Conservation (phyloP, 192 early-diverging fungal genomes). For the Podila verticillata region DNA sequence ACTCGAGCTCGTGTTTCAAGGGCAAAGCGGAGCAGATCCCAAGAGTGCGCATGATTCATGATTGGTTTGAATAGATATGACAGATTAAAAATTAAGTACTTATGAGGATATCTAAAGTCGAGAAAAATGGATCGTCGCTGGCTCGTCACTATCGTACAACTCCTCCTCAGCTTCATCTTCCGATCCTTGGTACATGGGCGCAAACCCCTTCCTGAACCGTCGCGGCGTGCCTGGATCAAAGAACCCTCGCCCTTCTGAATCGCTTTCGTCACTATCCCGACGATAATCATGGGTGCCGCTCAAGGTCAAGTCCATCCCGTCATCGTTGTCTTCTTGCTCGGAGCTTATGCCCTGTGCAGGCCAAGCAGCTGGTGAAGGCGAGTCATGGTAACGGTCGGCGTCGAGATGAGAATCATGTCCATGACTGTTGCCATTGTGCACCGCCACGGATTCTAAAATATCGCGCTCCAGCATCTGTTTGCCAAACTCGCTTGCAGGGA, state of each 20-base stretch:
- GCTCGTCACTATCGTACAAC: constrained; percentile 46
- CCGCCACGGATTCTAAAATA: neutral
- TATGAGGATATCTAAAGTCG: neutral
- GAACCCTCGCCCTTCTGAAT: neutral
- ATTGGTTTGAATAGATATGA: no score
- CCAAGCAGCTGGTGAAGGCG: neutral
- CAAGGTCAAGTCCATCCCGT: neutral
- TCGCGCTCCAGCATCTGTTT: constrained; percentile 51
- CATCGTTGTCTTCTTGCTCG: neutral
- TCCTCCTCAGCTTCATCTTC: constrained; percentile 41
- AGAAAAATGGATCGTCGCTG: constrained; percentile 27
- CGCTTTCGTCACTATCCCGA: constrained; percentile 25
- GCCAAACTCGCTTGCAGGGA: constrained; percentile 57
- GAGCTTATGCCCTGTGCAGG: neutral
- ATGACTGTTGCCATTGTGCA: constrained; percentile 21
- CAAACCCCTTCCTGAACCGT: constrained; percentile 18
- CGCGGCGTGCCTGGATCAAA: constrained; percentile 20
- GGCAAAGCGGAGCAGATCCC: no score
- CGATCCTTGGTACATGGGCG: neutral
- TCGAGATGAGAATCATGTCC: neutral
- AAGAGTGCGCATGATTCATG: no score
- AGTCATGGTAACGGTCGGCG: neutral
- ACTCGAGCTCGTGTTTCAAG: no score
- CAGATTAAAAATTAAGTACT: no score
- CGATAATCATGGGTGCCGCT: neutral